These are phyloP conservation scores for Malassezia obtusa DNA, from an alignment of 1,284 basidiomycete species.

Conservation along the genomic window DNA sequence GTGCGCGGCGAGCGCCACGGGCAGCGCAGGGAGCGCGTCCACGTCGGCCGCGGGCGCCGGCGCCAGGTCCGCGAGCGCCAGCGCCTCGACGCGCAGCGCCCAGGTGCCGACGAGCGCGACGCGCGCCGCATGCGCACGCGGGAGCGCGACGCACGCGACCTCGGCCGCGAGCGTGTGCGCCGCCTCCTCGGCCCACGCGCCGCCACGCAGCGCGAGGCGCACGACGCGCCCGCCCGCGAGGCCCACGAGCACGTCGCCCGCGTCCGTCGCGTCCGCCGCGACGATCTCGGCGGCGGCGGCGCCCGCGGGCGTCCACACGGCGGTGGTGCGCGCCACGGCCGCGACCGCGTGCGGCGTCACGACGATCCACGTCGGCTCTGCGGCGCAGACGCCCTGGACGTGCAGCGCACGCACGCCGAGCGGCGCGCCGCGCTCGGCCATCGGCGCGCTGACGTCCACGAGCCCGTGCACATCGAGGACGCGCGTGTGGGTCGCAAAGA, in stretches of 20 bases:
- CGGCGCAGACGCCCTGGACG: background rate
- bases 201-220: background rate
- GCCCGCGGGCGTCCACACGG: background rate
- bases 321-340: background rate
- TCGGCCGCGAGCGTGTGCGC: background rate
- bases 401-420: background rate
- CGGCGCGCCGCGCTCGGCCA: slow-evolving; percentile 8
- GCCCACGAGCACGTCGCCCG: background rate
- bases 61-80: background rate
- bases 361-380: background rate
- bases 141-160: background rate
- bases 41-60: background rate
- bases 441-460: slow-evolving; percentile 16
- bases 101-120: background rate
- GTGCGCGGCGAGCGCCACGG: background rate
- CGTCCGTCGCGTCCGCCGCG: background rate
- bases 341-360: background rate
- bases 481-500: slow-evolving; percentile 1
- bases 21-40: background rate
- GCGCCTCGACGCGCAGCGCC: background rate
- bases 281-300: background rate
- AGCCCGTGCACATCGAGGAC: slow-evolving; percentile 1
- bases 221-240: background rate
- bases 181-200: background rate
- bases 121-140: too few relatives aligned